Evolutionary conservation across 106 monocot species (phyloP), one percentile per base, ranked within the genome.

Genomic region (Dioscorea zingiberensis): DNA sequence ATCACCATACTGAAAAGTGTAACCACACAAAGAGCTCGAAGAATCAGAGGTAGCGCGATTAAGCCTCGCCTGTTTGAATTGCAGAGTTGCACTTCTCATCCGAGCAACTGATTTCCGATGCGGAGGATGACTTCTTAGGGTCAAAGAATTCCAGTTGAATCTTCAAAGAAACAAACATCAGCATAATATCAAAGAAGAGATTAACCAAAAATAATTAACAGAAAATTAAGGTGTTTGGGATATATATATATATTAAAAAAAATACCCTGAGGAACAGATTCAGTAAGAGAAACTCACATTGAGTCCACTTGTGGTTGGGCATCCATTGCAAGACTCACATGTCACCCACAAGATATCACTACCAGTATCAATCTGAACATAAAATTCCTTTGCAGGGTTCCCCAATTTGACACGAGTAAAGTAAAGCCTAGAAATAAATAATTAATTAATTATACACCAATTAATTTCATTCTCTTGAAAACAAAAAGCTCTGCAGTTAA

Each of bases 341-440:
- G 88, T 68, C 21, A 97, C 91, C 95, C 95, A 97, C 44, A 97
- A 74, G n/a, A 97, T 80, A 27, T 97, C 95, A 30, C 95, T 97
- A 26, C 95, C 95, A 3, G 91, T 91, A 58, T 97, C 95, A 63
- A 97, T 91, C 76, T 91, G 95, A 54, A 97, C 95, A 47, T 86
- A 91, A 58, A 91, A 97, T 75, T 97, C 95, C 45, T 83, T 95
- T 4, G 83, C 47, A 26, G 95, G 95, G 65, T 83, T 91, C 24
- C 95, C 95, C 71, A 95, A 77, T 79, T 85, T 80, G 46, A 91
- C 88, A 21, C 79, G 77, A 13, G 91, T 85, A 65, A 60, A 91
- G 62, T 97, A 97, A 1, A 91, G 74, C 66, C 95, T 97, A 45
- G n/a, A 73, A 13, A 26, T 26, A 15, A 59, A 59, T 59, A 13